phyloP scores from a whole-genome alignment of 129 eudicot species.

The Centrapalus pauciflorus region DNA sequence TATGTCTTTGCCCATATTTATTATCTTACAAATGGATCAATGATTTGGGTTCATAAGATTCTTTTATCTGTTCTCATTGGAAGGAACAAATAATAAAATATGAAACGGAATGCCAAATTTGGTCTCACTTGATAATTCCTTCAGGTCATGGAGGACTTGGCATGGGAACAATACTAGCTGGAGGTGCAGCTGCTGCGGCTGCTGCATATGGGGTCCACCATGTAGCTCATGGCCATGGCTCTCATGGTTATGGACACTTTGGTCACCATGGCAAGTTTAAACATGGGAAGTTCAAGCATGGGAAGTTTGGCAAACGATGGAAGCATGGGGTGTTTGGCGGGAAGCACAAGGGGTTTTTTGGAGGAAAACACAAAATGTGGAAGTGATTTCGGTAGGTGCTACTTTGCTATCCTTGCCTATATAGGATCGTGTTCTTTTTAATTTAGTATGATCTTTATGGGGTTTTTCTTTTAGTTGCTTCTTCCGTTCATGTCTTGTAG shows the following conservation, averaged over 20 bases:
- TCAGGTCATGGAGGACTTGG: constrained; percentile 63
- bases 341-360: constrained; percentile 39
- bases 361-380: constrained; percentile 53
- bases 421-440: not conserved
- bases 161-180: constrained; percentile 56
- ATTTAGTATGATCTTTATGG: not conserved
- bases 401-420: not conserved
- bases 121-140: not conserved
- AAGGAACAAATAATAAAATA: not conserved
- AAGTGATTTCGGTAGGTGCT: constrained; percentile 29
- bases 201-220: constrained; percentile 66
- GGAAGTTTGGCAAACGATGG: constrained; percentile 53
- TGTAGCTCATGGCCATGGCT: constrained; percentile 28
- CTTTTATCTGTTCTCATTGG: not conserved
- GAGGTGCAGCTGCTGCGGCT: constrained; percentile 77
- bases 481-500: constrained; percentile 1
- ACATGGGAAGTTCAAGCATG: constrained; percentile 69
- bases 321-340: constrained; percentile 58
- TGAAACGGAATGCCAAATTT: not conserved
- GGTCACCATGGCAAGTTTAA: constrained; percentile 68
- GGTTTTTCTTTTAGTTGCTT: no score
- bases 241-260: constrained; percentile 26
- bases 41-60: not conserved
- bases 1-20: not conserved
- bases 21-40: not conserved